Conservation (phyloP, 2,329 filamentous ascomycete genomes). For the Periconia macrospinosa region DNA sequence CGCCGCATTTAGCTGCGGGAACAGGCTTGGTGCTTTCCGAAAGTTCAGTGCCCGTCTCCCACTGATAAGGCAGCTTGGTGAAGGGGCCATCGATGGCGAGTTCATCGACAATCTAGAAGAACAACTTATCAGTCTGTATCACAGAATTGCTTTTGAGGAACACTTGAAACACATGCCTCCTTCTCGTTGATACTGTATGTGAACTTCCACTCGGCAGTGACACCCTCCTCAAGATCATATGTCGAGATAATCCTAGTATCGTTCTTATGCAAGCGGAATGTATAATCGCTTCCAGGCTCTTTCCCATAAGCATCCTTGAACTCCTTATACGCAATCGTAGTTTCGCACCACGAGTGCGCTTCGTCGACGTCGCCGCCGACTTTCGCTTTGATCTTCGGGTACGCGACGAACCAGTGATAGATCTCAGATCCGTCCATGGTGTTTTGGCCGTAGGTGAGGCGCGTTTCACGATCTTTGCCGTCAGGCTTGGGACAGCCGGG, state of each 20-base stretch:
- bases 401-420: constrained; percentile 23
- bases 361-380: constrained; percentile 2
- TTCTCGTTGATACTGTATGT: constrained; percentile 9
- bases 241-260: constrained; percentile 14
- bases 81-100: constrained; percentile 10
- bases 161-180: background rate
- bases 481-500: constrained; percentile 18
- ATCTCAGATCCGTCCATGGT: constrained; percentile 22
- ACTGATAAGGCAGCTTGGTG: constrained; percentile 5
- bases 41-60: constrained; percentile 6
- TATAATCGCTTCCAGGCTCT: constrained; percentile 10
- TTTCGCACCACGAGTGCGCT: constrained; percentile 20
- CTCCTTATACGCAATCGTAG: constrained; percentile 18
- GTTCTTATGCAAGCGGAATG: constrained; percentile 22
- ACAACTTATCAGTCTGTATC: background rate
- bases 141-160: background rate
- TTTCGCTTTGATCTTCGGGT: constrained; percentile 15
- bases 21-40: constrained; percentile 6
- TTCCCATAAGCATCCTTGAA: background rate
- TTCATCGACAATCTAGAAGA: constrained; percentile 10
- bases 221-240: constrained; percentile 17
- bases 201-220: constrained; percentile 15
- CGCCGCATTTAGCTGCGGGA: constrained; percentile 13
- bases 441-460: constrained; percentile 17
- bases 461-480: constrained; percentile 5